Evolutionary conservation across 352 stramenopile genomes (phyloP), one percentile per base, ranked within the genome.

Genomic region (Pelagophyceae sp.): DNA sequence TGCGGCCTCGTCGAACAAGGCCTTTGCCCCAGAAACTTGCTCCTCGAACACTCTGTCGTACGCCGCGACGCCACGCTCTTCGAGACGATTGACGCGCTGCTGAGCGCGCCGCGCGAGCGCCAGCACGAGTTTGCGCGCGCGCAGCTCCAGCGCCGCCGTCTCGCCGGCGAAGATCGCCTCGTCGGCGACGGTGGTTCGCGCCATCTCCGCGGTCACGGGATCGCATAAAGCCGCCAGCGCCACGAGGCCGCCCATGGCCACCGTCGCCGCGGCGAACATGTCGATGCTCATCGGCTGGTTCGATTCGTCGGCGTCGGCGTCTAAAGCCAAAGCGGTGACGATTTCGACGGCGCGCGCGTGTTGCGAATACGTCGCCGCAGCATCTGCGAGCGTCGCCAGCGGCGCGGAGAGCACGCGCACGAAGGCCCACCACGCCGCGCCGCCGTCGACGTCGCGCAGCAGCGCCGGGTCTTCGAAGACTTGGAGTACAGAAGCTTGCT

Each of bases 201-300:
- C n/a, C n/a, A n/a, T n/a, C n/a, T n/a, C n/a, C n/a, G n/a, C n/a
- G n/a, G n/a, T n/a, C n/a, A n/a, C n/a, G n/a, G n/a, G n/a, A n/a
- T n/a, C n/a, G n/a, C n/a, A n/a, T n/a, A 74, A 37, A 5, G 67
- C 67, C 20, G 35, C 23, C 20, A 74, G 5, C 2, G 67, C 17
- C 25, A 74, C 67, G 35, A 74, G 38, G 38, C 6, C 67, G 38
- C 67, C 67, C 67, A 74, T 58, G 33, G 35, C 67, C 20, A 51
- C 2, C 11, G 37, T n/a, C 35, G 35, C 29, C 15, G 35, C 67
- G 17, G 67, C 67, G 67, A 74, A 74, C 1, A 1, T 5, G 38
- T 74, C 67, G 25, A 31, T 23, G 2, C 2, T 37, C 2, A 74
- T 0, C 2, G 67, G 38, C 38, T 74, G 67, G 35, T 58, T 23